Conservation (phyloP, 164 flowering plant genomes). For the Chimonanthus praecox region DNA sequence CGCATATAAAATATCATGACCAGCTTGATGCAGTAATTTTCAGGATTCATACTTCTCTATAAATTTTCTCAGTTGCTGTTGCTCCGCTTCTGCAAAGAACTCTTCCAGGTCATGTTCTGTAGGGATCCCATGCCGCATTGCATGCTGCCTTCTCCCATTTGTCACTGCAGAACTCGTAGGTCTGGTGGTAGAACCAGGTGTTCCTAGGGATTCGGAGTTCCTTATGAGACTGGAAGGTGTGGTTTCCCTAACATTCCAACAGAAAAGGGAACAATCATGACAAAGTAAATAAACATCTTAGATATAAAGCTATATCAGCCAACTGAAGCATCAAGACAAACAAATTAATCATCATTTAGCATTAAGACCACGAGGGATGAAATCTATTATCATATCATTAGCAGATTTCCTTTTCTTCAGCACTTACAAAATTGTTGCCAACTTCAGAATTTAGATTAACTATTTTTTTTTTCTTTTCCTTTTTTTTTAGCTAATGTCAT, state of each 20-base stretch:
- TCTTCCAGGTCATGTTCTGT: constrained; percentile 73
- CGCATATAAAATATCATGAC: neutral
- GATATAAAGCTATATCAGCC: neutral
- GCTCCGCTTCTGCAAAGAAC: constrained; percentile 65
- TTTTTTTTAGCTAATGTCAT: neutral
- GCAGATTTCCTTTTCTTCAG: neutral
- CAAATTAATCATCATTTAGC: neutral
- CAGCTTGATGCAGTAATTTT: neutral
- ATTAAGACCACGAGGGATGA: neutral
- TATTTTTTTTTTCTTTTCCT: neutral
- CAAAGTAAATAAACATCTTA: neutral
- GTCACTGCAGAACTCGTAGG: constrained; percentile 21
- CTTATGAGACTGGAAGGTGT: constrained; percentile 73
- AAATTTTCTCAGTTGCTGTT: constrained; percentile 52
- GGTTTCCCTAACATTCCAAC: constrained; percentile 74
- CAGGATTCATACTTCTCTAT: constrained; percentile 47
- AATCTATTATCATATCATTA: neutral
- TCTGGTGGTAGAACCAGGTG: constrained; percentile 73
- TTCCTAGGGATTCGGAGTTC: constrained; percentile 32
- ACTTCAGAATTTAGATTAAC: neutral
- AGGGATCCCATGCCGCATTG: constrained; percentile 41
- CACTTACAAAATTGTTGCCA: neutral
- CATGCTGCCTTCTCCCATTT: constrained; percentile 24
- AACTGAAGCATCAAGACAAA: neutral
- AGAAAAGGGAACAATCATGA: neutral